Evolutionary conservation across 768 basidiomycete species (phyloP).

Genomic region (Galerina marginata): DNA sequence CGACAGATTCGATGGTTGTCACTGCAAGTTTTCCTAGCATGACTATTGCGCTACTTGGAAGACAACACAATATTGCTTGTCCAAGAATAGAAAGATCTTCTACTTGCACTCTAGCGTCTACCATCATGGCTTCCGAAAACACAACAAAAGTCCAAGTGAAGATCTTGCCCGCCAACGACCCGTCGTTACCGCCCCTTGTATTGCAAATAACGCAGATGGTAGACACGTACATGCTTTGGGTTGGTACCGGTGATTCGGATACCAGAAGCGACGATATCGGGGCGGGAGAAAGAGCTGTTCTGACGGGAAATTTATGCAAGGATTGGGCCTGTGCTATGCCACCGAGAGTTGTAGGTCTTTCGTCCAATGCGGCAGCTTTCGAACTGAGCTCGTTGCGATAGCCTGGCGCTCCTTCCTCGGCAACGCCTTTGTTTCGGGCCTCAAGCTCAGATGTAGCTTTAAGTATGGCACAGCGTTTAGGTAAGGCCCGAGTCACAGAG

Average conservation of each 20-base stretch:
- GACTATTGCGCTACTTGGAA: no score
- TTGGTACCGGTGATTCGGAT: slow-evolving; percentile 57
- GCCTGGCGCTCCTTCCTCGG: slow-evolving; percentile 46
- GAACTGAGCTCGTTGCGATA: slow-evolving; percentile 19
- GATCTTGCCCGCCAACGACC: slow-evolving; percentile 55
- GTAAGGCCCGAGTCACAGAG: slow-evolving; percentile 45
- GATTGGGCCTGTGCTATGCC: slow-evolving; percentile 92
- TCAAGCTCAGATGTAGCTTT: slow-evolving; percentile 65
- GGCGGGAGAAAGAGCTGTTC: slow-evolving; percentile 52
- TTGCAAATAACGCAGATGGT: slow-evolving; percentile 71
- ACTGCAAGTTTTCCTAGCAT: no score
- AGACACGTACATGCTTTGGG: slow-evolving; percentile 85
- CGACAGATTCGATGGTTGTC: no score
- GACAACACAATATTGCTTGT: neutral
- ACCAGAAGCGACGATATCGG: slow-evolving; percentile 36
- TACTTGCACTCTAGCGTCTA: neutral
- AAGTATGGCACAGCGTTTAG: slow-evolving; percentile 81
- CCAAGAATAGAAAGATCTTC: neutral
- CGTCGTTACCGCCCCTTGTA: slow-evolving; percentile 59
- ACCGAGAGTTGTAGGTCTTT: slow-evolving; percentile 39
- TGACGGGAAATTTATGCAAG: slow-evolving; percentile 60
- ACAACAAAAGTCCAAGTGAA: slow-evolving; percentile 45
- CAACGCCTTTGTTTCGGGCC: slow-evolving; percentile 69
- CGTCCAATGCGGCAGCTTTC: neutral
- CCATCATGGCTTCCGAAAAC: slow-evolving; percentile 21